Base-by-base conservation (phyloP, 805 yeast genomes). In the Metschnikowia cerradonensis region DNA sequence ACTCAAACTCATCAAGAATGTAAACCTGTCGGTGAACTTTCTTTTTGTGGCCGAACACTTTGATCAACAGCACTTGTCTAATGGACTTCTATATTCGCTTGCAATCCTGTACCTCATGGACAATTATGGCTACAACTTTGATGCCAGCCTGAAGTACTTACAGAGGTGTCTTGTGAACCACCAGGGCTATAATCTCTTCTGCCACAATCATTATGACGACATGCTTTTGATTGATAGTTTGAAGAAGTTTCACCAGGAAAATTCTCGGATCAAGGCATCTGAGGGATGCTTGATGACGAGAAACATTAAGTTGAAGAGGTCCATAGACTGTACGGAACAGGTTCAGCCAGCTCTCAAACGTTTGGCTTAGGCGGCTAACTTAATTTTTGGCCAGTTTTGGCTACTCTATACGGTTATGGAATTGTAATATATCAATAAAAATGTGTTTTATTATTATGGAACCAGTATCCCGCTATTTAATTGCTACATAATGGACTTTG, bases 51-150 rank as follows among this genome's bases (percentile, higher is more conserved):
- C 72, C n/a, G 69, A 65, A 34, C 60, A 62, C 33, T 56, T 52
- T 19, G 71, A 71, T 2, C 51, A 52, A 33, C 53, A 55, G 39
- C 56, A 53, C 45, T 50, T 66, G 20, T 63, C 74, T 26, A 70
- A 70, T 3, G 50, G 58, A 15, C 50, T 55, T 10, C 26, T 56
- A 22, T 51, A 50, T 22, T 67, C 70, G 11, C 57, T 73, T 46
- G 54, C 67, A 5, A 63, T 70, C 20, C 67, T 73, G 41, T 70
- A 67, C 49, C 61, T 72, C 53, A 73, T 73, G 77, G 78, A 73
- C 56, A 59, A 55, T 47, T 73, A 73, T 54, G 63, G 63, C 50
- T 70, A 64, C 51, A 67, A 73, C 52, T 60, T 70, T 32, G 61
- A 57, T 26, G 62, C 68, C 8, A 60, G 73, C 45, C 62, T 64